These are phyloP conservation scores for Gastrolobium villosum DNA, from an alignment of 306 rosid genomes.

Conservation along the genomic window DNA sequence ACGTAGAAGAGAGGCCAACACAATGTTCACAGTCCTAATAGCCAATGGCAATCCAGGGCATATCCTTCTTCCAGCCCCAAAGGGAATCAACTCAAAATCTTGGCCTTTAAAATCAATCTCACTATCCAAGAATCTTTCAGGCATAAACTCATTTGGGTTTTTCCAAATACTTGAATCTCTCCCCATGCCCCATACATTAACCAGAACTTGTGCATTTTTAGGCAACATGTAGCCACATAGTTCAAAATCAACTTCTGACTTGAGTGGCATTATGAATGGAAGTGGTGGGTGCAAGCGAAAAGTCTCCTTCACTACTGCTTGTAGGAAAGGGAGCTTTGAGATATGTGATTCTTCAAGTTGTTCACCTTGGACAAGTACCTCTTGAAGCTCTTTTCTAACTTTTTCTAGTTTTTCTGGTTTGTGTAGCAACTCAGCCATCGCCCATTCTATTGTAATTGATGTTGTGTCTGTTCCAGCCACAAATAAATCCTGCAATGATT, in stretches of 20 bases:
- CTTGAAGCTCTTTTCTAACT: background rate
- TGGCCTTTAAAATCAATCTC: conserved; percentile 38
- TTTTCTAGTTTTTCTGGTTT: background rate
- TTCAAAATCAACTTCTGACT: conserved; percentile 1
- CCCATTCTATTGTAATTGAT: conserved; percentile 6
- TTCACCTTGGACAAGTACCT: background rate
- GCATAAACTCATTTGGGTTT: conserved; percentile 38
- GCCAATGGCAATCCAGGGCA: conserved; percentile 40
- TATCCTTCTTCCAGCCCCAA: conserved; percentile 37
- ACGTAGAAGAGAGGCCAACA: conserved; percentile 21
- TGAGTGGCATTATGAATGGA: background rate
- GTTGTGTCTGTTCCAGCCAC: conserved; percentile 44
- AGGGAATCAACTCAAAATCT: conserved; percentile 42
- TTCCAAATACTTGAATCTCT: conserved; percentile 41
- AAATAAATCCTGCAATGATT: conserved; percentile 20
- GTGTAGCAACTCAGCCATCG: background rate
- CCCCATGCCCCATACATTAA: conserved; percentile 47
- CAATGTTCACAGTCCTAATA: background rate
- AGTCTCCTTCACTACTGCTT: too few species aligned
- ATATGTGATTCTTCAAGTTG: conserved; percentile 17
- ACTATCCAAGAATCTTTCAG: conserved; percentile 42
- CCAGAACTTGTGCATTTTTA: conserved; percentile 15
- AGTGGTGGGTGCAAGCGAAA: background rate
- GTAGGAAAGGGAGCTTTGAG: background rate
- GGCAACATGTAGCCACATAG: conserved; percentile 8